Evolutionary conservation across 176 grass and related monocot genomes (phyloP).

Genomic region (Poa pratensis): DNA sequence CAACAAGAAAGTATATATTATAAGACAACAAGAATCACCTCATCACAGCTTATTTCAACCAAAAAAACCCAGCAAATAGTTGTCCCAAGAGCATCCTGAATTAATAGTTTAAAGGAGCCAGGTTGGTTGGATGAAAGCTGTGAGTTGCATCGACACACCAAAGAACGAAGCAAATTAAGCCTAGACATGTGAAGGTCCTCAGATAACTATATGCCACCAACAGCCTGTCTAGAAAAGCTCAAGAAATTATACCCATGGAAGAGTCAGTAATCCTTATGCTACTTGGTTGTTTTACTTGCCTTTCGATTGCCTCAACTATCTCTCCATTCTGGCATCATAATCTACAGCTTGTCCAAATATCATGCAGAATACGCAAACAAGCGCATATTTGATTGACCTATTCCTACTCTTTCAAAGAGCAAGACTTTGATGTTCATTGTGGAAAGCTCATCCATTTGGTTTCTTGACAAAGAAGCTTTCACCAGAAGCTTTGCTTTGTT

Average conservation of each 20-base stretch:
- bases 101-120: constrained; percentile 28
- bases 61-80: constrained; percentile 5
- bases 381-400: constrained; percentile 26
- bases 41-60: constrained; percentile 17
- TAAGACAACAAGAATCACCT: constrained; percentile 24
- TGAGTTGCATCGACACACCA: constrained; percentile 22
- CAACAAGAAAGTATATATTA: constrained; percentile 26
- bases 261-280: constrained; percentile 53
- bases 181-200: constrained; percentile 8
- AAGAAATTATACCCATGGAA: constrained; percentile 34
- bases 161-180: constrained; percentile 20
- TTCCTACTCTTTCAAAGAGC: constrained; percentile 42
- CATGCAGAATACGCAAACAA: constrained; percentile 26
- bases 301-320: constrained; percentile 8
- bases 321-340: constrained; percentile 28
- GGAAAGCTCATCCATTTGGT: constrained; percentile 31
- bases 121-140: constrained; percentile 16
- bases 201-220: constrained; percentile 10
- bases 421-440: constrained; percentile 24
- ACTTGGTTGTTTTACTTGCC: constrained; percentile 49
- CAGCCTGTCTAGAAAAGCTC: constrained; percentile 27
- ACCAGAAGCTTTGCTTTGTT: not conserved
- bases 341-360: constrained; percentile 43
- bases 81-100: constrained; percentile 21
- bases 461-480: constrained; percentile 8